Base-by-base conservation (phyloP, 306 rosid genomes). In the Dalbergia oliveri region DNA sequence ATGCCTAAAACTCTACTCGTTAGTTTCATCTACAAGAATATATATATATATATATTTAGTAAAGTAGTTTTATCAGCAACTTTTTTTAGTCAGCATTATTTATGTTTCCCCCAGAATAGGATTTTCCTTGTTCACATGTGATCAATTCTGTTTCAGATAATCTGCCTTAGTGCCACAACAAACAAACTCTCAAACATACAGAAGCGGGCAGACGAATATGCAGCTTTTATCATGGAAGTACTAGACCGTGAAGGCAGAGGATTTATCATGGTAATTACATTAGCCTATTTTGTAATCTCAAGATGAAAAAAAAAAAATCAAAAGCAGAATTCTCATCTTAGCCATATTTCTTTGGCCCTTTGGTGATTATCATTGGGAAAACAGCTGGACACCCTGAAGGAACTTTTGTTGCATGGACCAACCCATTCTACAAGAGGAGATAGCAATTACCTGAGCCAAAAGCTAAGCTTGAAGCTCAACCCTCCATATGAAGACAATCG, bases 191-290 rank as follows among this genome's bases (percentile, higher is more conserved):
- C 91, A 72, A 89, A 82, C 85, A 86, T 91, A 71, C 90, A 89
- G 88, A 82, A 69, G 54, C 93, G 84, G 71, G 91, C 93, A 72
- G 88, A 87, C 61, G 95, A 91, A 66, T 91, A 89, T 83, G 95
- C 95, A 0, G 95, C 95, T 66, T 72, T 91, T 78, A 87, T 91
- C 78, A 89, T 91, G 95, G 95, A 91, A 76, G 95, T 89, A 77
- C 77, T 89, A 53, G 95, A 91, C 81, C 91, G 90, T 64, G 89
- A 89, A 21, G 84, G 62, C 5, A 75, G 82, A n/a, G 91, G 90
- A 76, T 84, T 86, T 84, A 87, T 91, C 85, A 82, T 75, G 95
- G 95, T 91, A 83, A 78, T 23, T 75, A 72, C 73, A 83, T 39
- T 13, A 53, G 54, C 51, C 66, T n/a, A 58, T 67, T 58, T 26